Base-by-base conservation (phyloP, 805 yeast species). In the Clavispora vitiphila region DNA sequence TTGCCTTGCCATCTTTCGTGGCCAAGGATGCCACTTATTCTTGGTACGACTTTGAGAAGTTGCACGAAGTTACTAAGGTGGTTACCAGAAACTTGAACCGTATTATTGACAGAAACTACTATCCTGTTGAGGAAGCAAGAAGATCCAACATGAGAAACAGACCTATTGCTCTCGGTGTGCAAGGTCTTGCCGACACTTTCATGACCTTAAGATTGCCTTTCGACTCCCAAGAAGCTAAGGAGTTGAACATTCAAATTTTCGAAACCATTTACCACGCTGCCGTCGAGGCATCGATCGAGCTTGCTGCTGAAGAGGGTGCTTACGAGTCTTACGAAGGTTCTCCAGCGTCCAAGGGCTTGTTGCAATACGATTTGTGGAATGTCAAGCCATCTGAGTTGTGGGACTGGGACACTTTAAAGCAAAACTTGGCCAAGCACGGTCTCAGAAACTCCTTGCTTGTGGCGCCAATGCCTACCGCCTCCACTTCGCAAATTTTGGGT, bases 381-480 rank as follows among this genome's bases (percentile, higher is more conserved):
- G 69, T 74, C 56, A 77, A 76, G 60, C 83, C 83, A 38, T 66
- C 81, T 35, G 77, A 72, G 48, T 64, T 77, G 57, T 77, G 72
- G 69, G 78, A 76, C 51, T 77, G 83, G 83, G 81, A 75, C 51
- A 40, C 62, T n/a, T 63, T 77, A 52, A 77, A 76, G 60, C 69
- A 64, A 46, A 62, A 67, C 43, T 62, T 77, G 54, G 68, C 69
- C 39, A 64, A 67, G 48, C 65, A 70, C 54, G 83, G 83, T 35
- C 53, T 77, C 35, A 70, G 83, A 62, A 77, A 77, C 63, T 77
- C 83, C 27, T 65, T 77, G 50, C 69, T 77, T 50, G 80, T 77
- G 47, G 83, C 83, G 1, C 81, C 81, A 46, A 77, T 77, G 83
- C 83, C 83, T 34, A 77, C 83, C 44, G 82, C 82, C n/a, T 77